Evolutionary conservation across 495 filamentous ascomycete species (phyloP), one percentile per base, ranked within the genome.

Genomic region (Penicillium steckii): DNA sequence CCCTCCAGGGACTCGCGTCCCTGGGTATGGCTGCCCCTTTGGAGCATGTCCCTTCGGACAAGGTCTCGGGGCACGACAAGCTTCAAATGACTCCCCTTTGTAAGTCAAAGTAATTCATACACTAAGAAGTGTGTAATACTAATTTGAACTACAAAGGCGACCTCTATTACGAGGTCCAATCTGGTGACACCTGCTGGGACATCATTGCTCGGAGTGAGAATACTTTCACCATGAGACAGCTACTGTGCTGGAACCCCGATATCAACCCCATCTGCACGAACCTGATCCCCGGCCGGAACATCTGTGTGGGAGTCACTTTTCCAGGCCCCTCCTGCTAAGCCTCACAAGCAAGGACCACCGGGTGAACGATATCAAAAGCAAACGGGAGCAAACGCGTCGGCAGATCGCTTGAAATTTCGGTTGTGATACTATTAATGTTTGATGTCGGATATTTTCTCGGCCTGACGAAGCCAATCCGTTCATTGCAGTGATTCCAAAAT

Each of bases 161-260:
- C 32, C 25, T 53, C 8, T 53, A 44, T 15, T 59, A 64, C 44
- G 50, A 40, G 6, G 48, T 66, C 1, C 50, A 48, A 18, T 4
- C n/a, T 9, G 63, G 63, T 10, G 63, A 66, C 44, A 66, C 63
- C 18, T 66, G 63, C 50, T 66, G 57, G 60, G 57, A 64, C 26
- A 64, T 66, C 4, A 55, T 64, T 13, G 7, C 24, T 1, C 40
- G 48, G 2, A 52, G 46, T 33, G 46, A 54, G 8, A 53, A 61
- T 13, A 49, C 42, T 18, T 52, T 66, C 41, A 64, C 60, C 19
- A 61, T 66, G 17, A 54, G 35, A 13, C 55, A 66, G 19, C 48
- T 66, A 1, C 27, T 61, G 8, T 66, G 63, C 43, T 66, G 63
- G 63, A 66, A 66, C 26, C 53, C 61, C 6, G 60, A 66, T 18